phyloP scores from a whole-genome alignment of 768 basidiomycete species.

The Kwoniella botswanensis region DNA sequence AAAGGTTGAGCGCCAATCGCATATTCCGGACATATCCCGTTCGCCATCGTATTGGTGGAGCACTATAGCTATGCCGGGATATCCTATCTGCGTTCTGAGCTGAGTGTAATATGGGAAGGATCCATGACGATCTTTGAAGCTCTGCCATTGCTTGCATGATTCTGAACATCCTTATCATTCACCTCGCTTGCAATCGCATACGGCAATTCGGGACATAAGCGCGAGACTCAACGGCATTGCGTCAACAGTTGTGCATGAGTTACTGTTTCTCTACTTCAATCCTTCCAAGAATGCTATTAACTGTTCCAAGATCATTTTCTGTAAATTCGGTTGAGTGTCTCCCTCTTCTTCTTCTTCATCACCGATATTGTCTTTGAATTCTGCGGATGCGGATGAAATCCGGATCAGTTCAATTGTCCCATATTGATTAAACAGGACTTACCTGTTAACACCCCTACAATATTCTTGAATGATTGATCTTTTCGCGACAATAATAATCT shows the following conservation, averaged over 20 bases:
- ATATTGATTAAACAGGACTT: conserved; percentile 58
- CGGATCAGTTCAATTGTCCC: too few relatives aligned
- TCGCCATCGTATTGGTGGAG: too few relatives aligned
- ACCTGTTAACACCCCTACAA: conserved; percentile 72
- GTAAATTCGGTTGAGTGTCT: conserved; percentile 65
- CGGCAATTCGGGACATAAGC: background rate
- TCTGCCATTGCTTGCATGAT: too few relatives aligned
- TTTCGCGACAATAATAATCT: conserved; percentile 75
- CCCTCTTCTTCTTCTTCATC: conserved; percentile 57
- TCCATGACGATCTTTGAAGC: too few relatives aligned
- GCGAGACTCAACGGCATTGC: too few relatives aligned
- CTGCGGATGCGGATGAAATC: conserved; percentile 12
- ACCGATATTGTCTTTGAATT: conserved; percentile 43
- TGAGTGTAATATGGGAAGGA: too few relatives aligned
- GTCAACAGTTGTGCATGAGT: too few relatives aligned
- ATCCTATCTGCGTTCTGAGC: too few relatives aligned
- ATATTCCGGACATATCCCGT: background rate
- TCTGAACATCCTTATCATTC: background rate
- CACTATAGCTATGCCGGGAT: too few relatives aligned
- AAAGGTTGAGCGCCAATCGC: background rate
- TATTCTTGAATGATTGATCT: conserved; percentile 71
- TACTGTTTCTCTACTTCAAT: background rate
- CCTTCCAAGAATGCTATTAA: conserved; percentile 37
- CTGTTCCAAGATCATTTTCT: conserved; percentile 52
- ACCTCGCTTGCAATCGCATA: background rate